Evolutionary conservation across 73 alveolate genomes (phyloP), one percentile per base, ranked within the genome.

Genomic region (Paramecium caudatum): DNA sequence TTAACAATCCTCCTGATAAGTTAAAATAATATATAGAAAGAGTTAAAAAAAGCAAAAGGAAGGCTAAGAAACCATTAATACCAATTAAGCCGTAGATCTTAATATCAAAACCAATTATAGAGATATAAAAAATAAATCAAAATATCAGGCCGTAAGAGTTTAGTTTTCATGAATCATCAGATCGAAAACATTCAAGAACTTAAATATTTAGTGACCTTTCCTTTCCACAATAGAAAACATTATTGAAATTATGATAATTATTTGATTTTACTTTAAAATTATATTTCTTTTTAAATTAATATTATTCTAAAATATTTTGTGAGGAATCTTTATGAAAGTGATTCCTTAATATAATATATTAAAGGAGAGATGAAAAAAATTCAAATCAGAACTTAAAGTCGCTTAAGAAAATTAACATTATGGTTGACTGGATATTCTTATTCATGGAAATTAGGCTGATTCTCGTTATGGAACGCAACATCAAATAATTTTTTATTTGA

Each of bases 1-100:
- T 55, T 55, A 27, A 23, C 30, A 55, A 55, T 55, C 80, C 80
- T 55, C 80, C 80, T 23, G 80, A 55, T 55, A 55, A 55, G 30
- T 27, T 55, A 27, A 55, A 55, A 55, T 23, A 3, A 23, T 55
- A 27, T 55, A 23, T 37, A 55, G 80, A 55, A 55, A 55, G 80
- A 55, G 80, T 55, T 15, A 55, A 43, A 55, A 55, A 55, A 55
- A 55, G 80, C 16, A 55, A 55, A 10, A 55, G 30, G n/a, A 55
- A 55, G 30, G 80, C 80, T 1, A 55, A 55, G 16, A 55, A 55
- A 23, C 80, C 80, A 7, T 55, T 55, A 15, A 55, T 55, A 19
- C 80, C 80, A 2, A 55, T 55, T 55, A 27, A 55, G n/a, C 80
- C 80, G 23, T 55, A 55, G 30, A 10, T 12, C 30, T 25, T 8